Evolutionary conservation across 805 yeast genomes (phyloP), one percentile per base, ranked within the genome.

Genomic region (Metschnikowia chrysomelidarum): DNA sequence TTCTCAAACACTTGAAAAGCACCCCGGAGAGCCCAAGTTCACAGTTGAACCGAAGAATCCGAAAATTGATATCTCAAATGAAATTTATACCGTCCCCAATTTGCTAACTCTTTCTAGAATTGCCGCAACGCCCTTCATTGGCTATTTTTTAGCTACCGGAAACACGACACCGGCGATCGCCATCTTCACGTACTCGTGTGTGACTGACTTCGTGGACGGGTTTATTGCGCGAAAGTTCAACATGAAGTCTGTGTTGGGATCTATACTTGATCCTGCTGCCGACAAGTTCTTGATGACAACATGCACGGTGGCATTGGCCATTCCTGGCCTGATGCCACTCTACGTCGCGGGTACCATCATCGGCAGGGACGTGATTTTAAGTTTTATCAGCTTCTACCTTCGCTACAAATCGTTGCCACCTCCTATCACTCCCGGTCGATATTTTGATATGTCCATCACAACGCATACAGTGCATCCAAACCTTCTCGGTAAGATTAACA

Each of bases 171-270:
- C 73, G 30, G 96, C 98, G 0, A 62, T 87, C 28, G 73, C 78
- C 1, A 53, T 93, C 8, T 91, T 93, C 58, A 69, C 78, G 0
- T 88, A 87, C 51, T 88, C 97, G 0, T 83, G 97, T 45, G 57
- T 88, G 4, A 91, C 98, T 0, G 99, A 93, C 57, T 82, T 86
- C 44, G 62, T 89, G 15, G 99, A 93, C 59, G 99, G 99, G 0
- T 85, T 62, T 52, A 77, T 94, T 44, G 99, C 99, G 4, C 70
- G 99, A 36, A 74, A 62, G 41, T 91, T 60, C 66, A 79, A 87
- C 37, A 67, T 83, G 72, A 75, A 78, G 50, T 80, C 96, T 1
- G 81, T 85, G 1, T 75, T 88, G 5, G 99, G 99, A 0, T 82
- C 96, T 0, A 80, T 93, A 11, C 67, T 94, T 21, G 99, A 93